These are phyloP conservation scores for Lactarius hatsudake DNA, from an alignment of 768 basidiomycete species.

Conservation along the genomic window DNA sequence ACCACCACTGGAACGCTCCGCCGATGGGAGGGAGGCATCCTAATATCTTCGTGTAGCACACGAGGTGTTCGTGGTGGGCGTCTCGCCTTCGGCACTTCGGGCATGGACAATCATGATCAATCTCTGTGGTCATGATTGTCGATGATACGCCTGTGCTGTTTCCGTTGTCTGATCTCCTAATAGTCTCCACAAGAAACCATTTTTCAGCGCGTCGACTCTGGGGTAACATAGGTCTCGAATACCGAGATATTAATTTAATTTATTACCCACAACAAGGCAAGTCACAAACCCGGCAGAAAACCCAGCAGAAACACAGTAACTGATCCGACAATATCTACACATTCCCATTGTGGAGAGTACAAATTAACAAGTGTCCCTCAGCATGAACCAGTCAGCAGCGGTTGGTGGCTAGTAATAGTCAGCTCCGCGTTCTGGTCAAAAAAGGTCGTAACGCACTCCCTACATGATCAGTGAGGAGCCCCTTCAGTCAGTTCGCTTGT, in stretches of 20 bases:
- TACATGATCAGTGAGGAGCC: not conserved
- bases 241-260: not conserved
- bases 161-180: not conserved
- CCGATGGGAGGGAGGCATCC: not conserved
- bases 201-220: not conserved
- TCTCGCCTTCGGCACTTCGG: not conserved
- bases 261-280: conserved; percentile 1
- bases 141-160: not conserved
- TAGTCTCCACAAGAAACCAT: not conserved
- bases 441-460: not conserved
- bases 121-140: not conserved
- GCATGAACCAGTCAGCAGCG: not conserved
- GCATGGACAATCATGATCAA: not conserved
- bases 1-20: not conserved
- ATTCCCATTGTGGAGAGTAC: not conserved
- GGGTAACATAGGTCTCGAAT: not conserved
- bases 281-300: too few species aligned
- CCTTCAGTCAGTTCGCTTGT: not conserved
- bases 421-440: not conserved
- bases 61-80: not conserved
- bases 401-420: not conserved
- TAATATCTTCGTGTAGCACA: not conserved
- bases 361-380: not conserved
- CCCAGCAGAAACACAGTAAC: not conserved
- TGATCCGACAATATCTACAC: not conserved